Base-by-base conservation (phyloP, 805 yeast species). In the Yamadazyma takamatsuzukensis region DNA sequence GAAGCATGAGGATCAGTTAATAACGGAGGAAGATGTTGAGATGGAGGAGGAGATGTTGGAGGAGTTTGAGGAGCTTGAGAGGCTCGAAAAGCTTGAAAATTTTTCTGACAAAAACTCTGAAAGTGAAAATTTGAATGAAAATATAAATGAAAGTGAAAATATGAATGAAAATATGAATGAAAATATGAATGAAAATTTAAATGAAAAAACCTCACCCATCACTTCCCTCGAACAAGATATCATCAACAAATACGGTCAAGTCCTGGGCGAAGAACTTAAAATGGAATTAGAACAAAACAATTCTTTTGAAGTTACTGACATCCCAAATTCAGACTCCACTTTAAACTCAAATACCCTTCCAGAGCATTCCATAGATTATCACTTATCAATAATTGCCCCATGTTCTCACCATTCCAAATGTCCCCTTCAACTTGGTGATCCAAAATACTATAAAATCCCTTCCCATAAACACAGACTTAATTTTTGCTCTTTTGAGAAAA, bases 341-440 rank as follows among this genome's bases (percentile, higher is more conserved):
- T 26, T 40, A 15, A 30, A 25, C 14, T 6, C n/a, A n/a, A 16
- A 30, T 9, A 32, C 25, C 5, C 34, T 47, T 6, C 25, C 43
- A 11, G 12, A 43, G 4, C 57, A 53, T 21, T 48, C 56, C 21
- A 60, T 59, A 27, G 57, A 72, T 50, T 69, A 72, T 49, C 80
- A 81, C 43, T 49, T 88, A 31, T 72, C 73, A 25, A 69, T 90
- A 6, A 51, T 90, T 13, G 96, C 96, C 0, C 98, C 98, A 3
- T 93, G 97, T 51, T 59, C 90, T 1, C 97, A 93, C 53, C 96
- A 87, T 48, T 75, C 80, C 9, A 72, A 67, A 43, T 89, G 97
- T 49, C 97, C 97, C 0, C 61, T 90, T 34, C 97, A 89, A 55
- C 68, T 78, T 19, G 80, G 82, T 10, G 82, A 82, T 30, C 85